Evolutionary conservation across 495 filamentous ascomycete species (phyloP).

Genomic region (Penicillium chermesinum): DNA sequence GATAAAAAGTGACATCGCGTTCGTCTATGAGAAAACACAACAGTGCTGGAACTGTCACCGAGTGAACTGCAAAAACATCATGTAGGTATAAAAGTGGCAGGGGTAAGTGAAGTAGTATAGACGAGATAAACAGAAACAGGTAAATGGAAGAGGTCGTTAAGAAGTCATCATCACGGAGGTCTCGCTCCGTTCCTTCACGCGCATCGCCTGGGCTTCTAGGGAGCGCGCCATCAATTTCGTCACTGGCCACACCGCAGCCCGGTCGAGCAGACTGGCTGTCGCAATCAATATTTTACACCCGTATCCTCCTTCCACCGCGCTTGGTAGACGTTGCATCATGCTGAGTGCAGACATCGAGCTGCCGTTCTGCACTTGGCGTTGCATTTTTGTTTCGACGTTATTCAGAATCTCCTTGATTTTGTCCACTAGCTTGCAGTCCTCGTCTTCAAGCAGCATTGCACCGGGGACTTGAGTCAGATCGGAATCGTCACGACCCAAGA

Average conservation of each 20-base stretch:
- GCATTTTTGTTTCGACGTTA: conserved; percentile 77
- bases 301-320: conserved; percentile 64
- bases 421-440: conserved; percentile 79
- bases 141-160: conserved; percentile 22
- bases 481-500: conserved; percentile 76
- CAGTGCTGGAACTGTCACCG: conserved; percentile 5
- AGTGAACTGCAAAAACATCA: background rate
- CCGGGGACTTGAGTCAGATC: conserved; percentile 73
- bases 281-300: conserved; percentile 81
- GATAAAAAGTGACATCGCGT: conserved; percentile 12
- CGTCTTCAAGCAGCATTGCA: conserved; percentile 86
- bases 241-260: conserved; percentile 92
- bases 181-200: conserved; percentile 69
- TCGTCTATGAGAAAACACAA: conserved; percentile 20
- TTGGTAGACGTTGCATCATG: conserved; percentile 49
- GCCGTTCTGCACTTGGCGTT: conserved; percentile 45
- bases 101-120: conserved; percentile 2
- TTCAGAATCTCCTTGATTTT: conserved; percentile 80
- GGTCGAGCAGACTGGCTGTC: conserved; percentile 84
- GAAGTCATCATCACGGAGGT: conserved; percentile 50
- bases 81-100: background rate
- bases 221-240: conserved; percentile 84
- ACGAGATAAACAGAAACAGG: conserved; percentile 1
- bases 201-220: conserved; percentile 77
- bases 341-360: conserved; percentile 46